These are phyloP conservation scores for Kluyveromyces dobzhanskii DNA, from an alignment of 805 yeast species.

Conservation along the genomic window DNA sequence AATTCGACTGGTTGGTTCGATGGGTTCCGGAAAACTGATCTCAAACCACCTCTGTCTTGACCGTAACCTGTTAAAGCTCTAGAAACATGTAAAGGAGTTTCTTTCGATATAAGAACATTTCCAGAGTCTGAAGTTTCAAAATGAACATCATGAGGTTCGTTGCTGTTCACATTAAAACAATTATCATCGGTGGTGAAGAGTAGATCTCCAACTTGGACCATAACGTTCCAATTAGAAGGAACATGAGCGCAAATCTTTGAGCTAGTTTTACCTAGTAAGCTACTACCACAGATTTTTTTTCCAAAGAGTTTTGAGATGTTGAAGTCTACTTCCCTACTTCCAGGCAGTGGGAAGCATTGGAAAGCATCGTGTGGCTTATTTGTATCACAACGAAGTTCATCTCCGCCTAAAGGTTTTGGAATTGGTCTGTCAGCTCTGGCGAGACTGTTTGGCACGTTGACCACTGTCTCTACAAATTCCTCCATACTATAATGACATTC, in stretches of 20 bases:
- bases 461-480: conserved; percentile 62
- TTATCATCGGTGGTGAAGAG: conserved; percentile 29
- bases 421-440: conserved; percentile 58
- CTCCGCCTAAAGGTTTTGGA: conserved; percentile 71
- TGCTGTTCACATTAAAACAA: conserved; percentile 30
- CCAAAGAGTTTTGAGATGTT: conserved; percentile 65
- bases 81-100: conserved; percentile 64
- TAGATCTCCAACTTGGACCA: conserved; percentile 23
- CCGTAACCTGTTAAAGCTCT: conserved; percentile 89
- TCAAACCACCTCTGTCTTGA: conserved; percentile 83
- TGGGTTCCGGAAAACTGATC: conserved; percentile 71
- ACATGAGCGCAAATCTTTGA: conserved; percentile 35
- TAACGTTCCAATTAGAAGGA: conserved; percentile 40
- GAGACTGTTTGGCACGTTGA: conserved; percentile 61
- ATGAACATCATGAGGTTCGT: conserved; percentile 22
- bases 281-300: conserved; percentile 52
- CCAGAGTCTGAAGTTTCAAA: conserved; percentile 38
- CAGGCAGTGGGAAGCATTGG: conserved; percentile 74
- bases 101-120: conserved; percentile 30
- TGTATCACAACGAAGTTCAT: conserved; percentile 64
- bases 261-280: conserved; percentile 41
- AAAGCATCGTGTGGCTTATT: conserved; percentile 50
- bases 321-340: conserved; percentile 39
- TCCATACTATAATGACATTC: conserved; percentile 46
- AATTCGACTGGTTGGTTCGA: conserved; percentile 40